Base-by-base conservation (phyloP, 371 early-diverging fungal genomes). In the Entomophthora muscae region DNA sequence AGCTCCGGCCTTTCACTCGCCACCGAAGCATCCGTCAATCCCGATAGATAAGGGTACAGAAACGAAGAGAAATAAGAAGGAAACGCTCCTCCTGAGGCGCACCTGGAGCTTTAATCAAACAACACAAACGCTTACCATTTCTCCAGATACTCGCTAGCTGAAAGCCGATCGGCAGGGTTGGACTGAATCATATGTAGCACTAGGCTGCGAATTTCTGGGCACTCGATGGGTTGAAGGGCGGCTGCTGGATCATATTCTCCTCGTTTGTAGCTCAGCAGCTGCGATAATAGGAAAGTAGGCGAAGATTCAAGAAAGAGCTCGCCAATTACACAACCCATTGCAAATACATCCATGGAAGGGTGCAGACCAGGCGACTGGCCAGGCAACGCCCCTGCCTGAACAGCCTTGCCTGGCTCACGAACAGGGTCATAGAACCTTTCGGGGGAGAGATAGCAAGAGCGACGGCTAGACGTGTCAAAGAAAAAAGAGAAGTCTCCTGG, bases 271-370 rank as follows among this genome's bases (percentile, higher is more conserved):
- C 88, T 82, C 70, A 97, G 78, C 32, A 97, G 72, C 65, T 93
- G 94, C 13, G 94, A 87, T 21, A 95, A 70, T 1, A 88, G 83
- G 69, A 95, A 95, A 5, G 94, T 74, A 0, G 93, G 83, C 12
- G 84, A 80, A 1, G 95, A 91, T 66, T 95, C 98, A 31, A 93
- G 70, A 67, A 92, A 92, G 1, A 97, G 72, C 68, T 97, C 98
- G 1, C 93, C 94, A 65, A 97, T 85, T 0, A 94, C 91, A 69
- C 97, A 96, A 84, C 96, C 97, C n/a, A 89, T 73, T 0, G 91
- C 85, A 69, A 95, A 96, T 3, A 95, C 79, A 65, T 96, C 97
- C 95, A 95, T 95, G 28, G 83, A 83, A 3, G 84, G 77, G 12
- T 80, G 86, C 26, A 94, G 66, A 63, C 77, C 74, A 30, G 66